Base-by-base conservation (phyloP, 2,329 filamentous ascomycete genomes). In the Rachicladosporium sp. region DNA sequence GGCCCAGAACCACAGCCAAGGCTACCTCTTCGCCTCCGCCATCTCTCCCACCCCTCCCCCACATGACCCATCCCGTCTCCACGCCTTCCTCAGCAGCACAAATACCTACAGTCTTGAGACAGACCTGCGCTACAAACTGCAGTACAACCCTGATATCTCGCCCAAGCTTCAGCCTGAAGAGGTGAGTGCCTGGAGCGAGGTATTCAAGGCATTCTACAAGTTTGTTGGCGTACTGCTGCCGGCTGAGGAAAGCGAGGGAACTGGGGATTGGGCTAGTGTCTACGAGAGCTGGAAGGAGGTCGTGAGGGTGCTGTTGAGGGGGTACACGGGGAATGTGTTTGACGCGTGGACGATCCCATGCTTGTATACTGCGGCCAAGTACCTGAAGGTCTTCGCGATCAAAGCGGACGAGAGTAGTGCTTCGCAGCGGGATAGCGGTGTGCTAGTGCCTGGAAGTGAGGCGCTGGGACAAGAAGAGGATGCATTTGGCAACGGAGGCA, bases 271-370 rank as follows among this genome's bases (percentile, higher is more conserved):
- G 79, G 72, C 73, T n/a, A 80, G 74, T 40, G 82, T 88, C 0
- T 98, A 94, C 55, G 81, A 87, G 45, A 67, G 78, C 8, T 96
- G 91, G 88, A 93, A 85, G 56, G 84, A 93, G 31, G 57, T 96
- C 45, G 76, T 82, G 34, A 82, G 81, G 46, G 68, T 71, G 35
- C 68, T 96, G 31, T 79, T 88, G 42, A 76, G 86, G 49, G 87
- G 86, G 27, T 95, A 95, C 58, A 80, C 78, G 29, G 80, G 74
- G 48, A 69, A 71, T 40, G 73, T 75, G 2, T 85, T 96, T 51
- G 79, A 85, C 48, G 80, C 86, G 27, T 98, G 91, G 89, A 91
- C 87, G 0, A 78, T 98, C 37, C 88, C 91, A 3, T 88, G 84
- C 55, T 70, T 98, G 31, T 96, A 96, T 56, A 73, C 82, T 38